Evolutionary conservation across 1,284 basidiomycete genomes (phyloP).

Genomic region (Cutaneotrichosporon spelunceum): DNA sequence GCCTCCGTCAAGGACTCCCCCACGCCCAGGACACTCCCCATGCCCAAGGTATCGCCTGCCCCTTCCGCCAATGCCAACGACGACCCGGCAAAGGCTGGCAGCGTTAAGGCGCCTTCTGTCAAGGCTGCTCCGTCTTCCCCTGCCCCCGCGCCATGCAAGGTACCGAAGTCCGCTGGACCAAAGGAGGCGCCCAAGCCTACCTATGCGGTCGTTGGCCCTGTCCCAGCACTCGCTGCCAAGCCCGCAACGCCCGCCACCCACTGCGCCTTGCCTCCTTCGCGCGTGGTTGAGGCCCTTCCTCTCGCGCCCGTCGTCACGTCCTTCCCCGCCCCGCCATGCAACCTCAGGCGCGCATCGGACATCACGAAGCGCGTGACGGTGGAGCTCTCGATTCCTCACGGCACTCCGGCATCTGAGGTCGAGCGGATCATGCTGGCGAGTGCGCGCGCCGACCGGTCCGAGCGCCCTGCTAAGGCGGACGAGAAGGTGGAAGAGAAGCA

Average conservation of each 20-base stretch:
- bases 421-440: neutral
- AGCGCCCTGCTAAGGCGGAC: too few species aligned
- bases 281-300: neutral
- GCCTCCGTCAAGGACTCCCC: neutral
- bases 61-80: neutral
- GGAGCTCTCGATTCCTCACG: constrained; percentile 5
- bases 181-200: neutral
- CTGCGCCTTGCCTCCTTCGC: neutral
- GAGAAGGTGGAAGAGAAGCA: neutral
- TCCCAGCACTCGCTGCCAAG: neutral
- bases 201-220: neutral
- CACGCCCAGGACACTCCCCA: neutral
- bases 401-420: neutral
- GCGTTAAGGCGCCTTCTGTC: neutral
- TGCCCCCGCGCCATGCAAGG: neutral
- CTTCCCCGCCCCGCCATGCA: neutral
- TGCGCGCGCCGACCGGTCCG: neutral
- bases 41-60: neutral
- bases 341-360: neutral
- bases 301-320: neutral
- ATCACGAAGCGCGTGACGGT: constrained; percentile 1
- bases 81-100: neutral
- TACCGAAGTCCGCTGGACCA: neutral
- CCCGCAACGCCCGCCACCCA: neutral
- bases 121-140: neutral